Evolutionary conservation across 106 monocot genomes (phyloP).

Genomic region (Acanthochlamys bracteata): DNA sequence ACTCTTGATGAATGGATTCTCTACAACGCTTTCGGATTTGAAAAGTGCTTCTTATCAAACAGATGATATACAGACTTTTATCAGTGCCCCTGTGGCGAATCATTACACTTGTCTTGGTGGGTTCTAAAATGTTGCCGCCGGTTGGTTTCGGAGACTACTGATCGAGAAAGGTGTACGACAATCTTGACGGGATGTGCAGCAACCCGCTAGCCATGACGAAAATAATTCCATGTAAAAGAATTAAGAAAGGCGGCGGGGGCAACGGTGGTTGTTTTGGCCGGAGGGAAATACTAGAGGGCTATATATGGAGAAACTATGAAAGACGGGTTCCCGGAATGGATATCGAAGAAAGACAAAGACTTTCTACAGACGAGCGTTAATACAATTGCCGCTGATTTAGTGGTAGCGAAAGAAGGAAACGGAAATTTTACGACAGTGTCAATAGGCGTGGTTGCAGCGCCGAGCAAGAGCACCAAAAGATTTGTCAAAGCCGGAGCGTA

Average conservation of each 20-base stretch:
- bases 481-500: constrained; percentile 79
- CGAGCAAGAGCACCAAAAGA: constrained; percentile 31
- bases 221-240: constrained; percentile 25
- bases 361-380: constrained; percentile 27
- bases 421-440: constrained; percentile 60
- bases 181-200: constrained; percentile 49
- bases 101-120: constrained; percentile 87
- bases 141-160: constrained; percentile 8
- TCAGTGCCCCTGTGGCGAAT: constrained; percentile 83
- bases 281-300: constrained; percentile 34
- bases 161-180: constrained; percentile 29
- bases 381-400: constrained; percentile 18
- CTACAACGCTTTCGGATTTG: background rate
- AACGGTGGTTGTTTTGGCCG: background rate
- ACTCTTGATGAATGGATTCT: constrained; percentile 48
- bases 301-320: constrained; percentile 17
- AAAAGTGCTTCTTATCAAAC: background rate
- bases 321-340: constrained; percentile 45
- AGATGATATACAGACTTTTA: constrained; percentile 44
- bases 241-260: background rate
- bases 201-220: constrained; percentile 73
- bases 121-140: constrained; percentile 30
- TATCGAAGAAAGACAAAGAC: constrained; percentile 23
- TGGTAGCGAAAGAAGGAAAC: constrained; percentile 74
- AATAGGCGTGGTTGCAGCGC: constrained; percentile 62